phyloP scores from a whole-genome alignment of 352 stramenopile genomes.

The Phytopythium chamaehyphon region DNA sequence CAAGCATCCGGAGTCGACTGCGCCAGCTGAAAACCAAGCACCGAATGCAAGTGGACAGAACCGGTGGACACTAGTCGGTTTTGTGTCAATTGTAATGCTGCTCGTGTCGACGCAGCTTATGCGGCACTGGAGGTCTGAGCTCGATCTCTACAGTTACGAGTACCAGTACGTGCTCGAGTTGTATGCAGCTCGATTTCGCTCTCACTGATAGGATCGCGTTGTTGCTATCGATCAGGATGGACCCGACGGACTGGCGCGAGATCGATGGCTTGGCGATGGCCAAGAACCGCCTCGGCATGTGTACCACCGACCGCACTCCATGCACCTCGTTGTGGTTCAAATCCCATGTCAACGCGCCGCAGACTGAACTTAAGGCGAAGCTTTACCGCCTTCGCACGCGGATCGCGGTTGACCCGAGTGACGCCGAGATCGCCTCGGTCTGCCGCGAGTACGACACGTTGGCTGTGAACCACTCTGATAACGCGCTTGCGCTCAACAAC shows the following conservation, averaged over 20 bases:
- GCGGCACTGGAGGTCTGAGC: constrained; percentile 30
- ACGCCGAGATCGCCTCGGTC: not conserved
- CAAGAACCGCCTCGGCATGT: constrained; percentile 8
- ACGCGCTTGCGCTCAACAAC: constrained; percentile 2
- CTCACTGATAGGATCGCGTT: too few species aligned
- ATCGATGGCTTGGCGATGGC: constrained; percentile 25
- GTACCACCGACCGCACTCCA: constrained; percentile 5
- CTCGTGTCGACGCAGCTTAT: constrained; percentile 22
- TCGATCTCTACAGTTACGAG: constrained; percentile 25
- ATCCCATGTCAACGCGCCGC: constrained; percentile 20
- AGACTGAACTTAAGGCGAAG: constrained; percentile 20
- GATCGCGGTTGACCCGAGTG: constrained; percentile 8
- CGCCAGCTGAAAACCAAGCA: not conserved
- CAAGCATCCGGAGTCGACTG: constrained; percentile 1
- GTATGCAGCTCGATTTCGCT: not conserved
- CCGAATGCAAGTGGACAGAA: not conserved
- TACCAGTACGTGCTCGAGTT: constrained; percentile 19
- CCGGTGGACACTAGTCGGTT: constrained; percentile 1
- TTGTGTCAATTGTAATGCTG: constrained; percentile 14
- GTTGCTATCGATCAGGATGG: constrained; percentile 27
- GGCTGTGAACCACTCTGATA: not conserved
- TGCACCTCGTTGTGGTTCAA: constrained; percentile 19
- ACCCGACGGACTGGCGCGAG: constrained; percentile 52
- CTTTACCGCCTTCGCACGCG: constrained; percentile 23
- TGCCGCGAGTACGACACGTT: constrained; percentile 15